Conservation (phyloP, 441 rosid species). For the Croton setiger region DNA sequence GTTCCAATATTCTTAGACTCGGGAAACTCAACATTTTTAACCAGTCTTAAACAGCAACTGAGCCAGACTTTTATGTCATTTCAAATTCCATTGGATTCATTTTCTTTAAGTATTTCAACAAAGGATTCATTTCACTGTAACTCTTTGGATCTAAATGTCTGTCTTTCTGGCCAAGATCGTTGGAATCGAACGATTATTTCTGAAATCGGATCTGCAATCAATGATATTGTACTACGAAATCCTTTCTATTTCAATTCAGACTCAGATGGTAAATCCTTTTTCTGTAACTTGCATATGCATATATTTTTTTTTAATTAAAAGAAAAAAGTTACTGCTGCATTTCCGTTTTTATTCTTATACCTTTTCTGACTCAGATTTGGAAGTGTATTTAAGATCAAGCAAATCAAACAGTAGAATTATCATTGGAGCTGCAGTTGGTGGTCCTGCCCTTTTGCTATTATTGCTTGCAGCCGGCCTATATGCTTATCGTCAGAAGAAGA, state of each 20-base stretch:
- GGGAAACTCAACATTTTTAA: conserved; percentile 28
- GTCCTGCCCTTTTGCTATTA: conserved; percentile 41
- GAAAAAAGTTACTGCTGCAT: neutral
- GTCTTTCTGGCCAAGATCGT: conserved; percentile 39
- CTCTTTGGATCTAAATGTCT: conserved; percentile 38
- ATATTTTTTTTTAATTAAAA: neutral
- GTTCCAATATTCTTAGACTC: conserved; percentile 60
- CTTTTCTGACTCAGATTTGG: conserved; percentile 3
- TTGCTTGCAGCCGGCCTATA: conserved; percentile 34
- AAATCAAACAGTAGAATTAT: conserved; percentile 41
- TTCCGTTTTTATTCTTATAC: neutral
- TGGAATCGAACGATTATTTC: conserved; percentile 21
- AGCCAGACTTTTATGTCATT: conserved; percentile 16
- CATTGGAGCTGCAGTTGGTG: conserved; percentile 57
- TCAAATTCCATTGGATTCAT: conserved; percentile 55
- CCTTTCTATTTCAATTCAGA: too few species aligned
- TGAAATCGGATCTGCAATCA: conserved; percentile 37
- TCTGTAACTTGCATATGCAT: neutral
- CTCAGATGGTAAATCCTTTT: too few species aligned
- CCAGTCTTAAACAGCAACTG: conserved; percentile 25
- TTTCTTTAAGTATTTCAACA: conserved; percentile 47
- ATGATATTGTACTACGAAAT: conserved; percentile 15
- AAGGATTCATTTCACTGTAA: conserved; percentile 36
- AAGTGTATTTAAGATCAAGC: conserved; percentile 18
- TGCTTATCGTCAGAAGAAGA: conserved; percentile 20